Conservation (phyloP, 371 early-diverging fungal species). For the Mortierella sp. region DNA sequence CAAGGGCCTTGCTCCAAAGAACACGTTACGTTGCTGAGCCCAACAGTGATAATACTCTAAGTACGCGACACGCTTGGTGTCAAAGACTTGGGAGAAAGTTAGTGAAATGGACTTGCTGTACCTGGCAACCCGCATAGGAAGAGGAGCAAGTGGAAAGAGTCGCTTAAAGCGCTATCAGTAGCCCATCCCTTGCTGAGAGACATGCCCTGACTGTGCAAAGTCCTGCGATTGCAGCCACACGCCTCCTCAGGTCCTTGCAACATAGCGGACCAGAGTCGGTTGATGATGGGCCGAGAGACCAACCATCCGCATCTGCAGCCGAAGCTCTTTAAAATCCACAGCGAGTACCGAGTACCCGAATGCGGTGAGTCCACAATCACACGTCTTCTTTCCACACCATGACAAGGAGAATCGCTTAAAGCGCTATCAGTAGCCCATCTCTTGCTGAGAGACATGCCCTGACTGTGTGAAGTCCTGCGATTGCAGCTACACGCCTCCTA, state of each 20-base stretch:
- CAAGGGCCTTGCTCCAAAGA: too few relatives aligned
- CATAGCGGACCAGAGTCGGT: conserved; percentile 6
- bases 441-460: conserved; percentile 8
- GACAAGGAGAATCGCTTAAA: too few relatives aligned
- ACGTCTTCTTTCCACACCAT: too few relatives aligned
- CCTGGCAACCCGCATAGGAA: too few relatives aligned
- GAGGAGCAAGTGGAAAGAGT: conserved; percentile 8
- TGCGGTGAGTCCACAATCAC: conserved; percentile 2
- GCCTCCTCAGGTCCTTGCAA: conserved; percentile 7
- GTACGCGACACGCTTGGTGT: too few relatives aligned
- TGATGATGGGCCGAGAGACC: conserved; percentile 4
- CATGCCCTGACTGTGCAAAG: conserved; percentile 10
- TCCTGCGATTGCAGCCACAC: conserved; percentile 7
- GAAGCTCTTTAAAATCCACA: conserved; percentile 6
- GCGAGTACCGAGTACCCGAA: not conserved
- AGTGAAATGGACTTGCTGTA: too few relatives aligned
- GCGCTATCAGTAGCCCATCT: conserved; percentile 7
- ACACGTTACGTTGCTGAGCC: too few relatives aligned
- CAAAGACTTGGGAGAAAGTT: too few relatives aligned
- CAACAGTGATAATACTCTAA: too few relatives aligned
- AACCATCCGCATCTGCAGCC: conserved; percentile 6
- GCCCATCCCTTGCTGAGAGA: conserved; percentile 7
- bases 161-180: conserved; percentile 8
- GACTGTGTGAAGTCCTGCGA: conserved; percentile 8
- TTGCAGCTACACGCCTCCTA: conserved; percentile 5